phyloP scores from a whole-genome alignment of 1,284 basidiomycete species.

The Volvariella volvacea region DNA sequence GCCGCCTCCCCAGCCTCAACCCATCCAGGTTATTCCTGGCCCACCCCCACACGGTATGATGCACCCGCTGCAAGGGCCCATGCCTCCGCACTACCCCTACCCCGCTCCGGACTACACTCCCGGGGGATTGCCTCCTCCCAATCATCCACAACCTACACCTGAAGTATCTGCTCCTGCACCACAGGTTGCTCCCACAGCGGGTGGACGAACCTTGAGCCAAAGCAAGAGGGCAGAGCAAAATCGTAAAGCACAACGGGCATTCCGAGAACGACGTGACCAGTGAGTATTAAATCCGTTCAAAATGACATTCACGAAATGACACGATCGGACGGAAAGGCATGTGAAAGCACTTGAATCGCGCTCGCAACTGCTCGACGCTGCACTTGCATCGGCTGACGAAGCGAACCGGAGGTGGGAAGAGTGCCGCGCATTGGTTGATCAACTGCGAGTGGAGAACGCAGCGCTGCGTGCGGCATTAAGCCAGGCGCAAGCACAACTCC shows the following conservation, averaged over 20 bases:
- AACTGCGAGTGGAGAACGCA: conserved; percentile 74
- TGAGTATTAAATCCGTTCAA: conserved; percentile 31
- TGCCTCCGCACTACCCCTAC: conserved; percentile 39
- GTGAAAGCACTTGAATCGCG: conserved; percentile 79
- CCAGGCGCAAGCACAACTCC: conserved; percentile 31
- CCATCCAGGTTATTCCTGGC: conserved; percentile 36
- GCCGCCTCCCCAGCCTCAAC: conserved; percentile 23
- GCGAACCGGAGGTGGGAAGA: conserved; percentile 83
- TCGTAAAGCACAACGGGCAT: conserved; percentile 79
- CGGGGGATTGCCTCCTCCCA: conserved; percentile 39
- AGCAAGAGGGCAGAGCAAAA: conserved; percentile 85
- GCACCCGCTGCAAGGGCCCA: conserved; percentile 26
- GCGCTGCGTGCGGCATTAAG: conserved; percentile 44
- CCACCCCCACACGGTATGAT: conserved; percentile 43
- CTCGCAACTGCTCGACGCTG: conserved; percentile 74
- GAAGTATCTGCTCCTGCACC: conserved; percentile 23
- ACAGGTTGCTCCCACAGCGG: conserved; percentile 14
- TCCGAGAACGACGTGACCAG: conserved; percentile 79
- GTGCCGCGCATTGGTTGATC: conserved; percentile 74
- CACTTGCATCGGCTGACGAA: conserved; percentile 76
- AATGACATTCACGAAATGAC: conserved; percentile 6
- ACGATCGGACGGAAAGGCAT: conserved; percentile 40
- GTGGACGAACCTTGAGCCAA: conserved; percentile 54
- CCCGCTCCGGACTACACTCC: conserved; percentile 40
- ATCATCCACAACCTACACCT: conserved; percentile 23